These are phyloP conservation scores for Bacidia rubella DNA, from an alignment of 495 filamentous ascomycete genomes.

Conservation along the genomic window DNA sequence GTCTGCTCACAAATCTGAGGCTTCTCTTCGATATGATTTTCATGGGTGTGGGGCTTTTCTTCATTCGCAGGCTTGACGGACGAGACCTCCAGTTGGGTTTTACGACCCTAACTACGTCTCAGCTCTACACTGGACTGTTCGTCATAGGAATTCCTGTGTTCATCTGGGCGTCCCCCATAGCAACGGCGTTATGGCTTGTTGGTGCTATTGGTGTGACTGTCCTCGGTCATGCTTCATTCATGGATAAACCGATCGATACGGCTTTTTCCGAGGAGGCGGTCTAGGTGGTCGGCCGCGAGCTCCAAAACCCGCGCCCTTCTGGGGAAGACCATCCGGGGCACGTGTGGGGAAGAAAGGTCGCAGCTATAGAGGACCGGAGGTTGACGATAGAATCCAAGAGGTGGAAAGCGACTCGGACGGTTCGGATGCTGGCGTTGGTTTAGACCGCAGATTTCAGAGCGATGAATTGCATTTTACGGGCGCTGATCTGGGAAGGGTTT, in stretches of 20 bases:
- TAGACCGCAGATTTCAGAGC: constrained; percentile 38
- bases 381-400: constrained; percentile 52
- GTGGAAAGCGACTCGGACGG: constrained; percentile 54
- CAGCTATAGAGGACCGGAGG: constrained; percentile 37
- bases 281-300: constrained; percentile 99
- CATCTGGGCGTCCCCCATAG: constrained; percentile 66
- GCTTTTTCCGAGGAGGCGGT: constrained; percentile 99
- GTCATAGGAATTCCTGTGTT: constrained; percentile 70
- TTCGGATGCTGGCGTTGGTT: constrained; percentile 33
- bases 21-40: constrained; percentile 87
- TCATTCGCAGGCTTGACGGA: constrained; percentile 77
- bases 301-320: constrained; percentile 88
- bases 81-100: constrained; percentile 76
- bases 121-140: constrained; percentile 83
- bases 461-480: constrained; percentile 52
- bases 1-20: constrained; percentile 66
- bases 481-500: constrained; percentile 37
- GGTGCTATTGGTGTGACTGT: constrained; percentile 85
- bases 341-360: constrained; percentile 46
- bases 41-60: constrained; percentile 70
- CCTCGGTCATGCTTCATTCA: constrained; percentile 83
- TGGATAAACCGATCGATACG: constrained; percentile 99
- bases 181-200: constrained; percentile 82
- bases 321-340: constrained; percentile 97
- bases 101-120: constrained; percentile 71